These are phyloP conservation scores for Boletus speciosus DNA, from an alignment of 768 basidiomycete genomes.

Conservation along the genomic window DNA sequence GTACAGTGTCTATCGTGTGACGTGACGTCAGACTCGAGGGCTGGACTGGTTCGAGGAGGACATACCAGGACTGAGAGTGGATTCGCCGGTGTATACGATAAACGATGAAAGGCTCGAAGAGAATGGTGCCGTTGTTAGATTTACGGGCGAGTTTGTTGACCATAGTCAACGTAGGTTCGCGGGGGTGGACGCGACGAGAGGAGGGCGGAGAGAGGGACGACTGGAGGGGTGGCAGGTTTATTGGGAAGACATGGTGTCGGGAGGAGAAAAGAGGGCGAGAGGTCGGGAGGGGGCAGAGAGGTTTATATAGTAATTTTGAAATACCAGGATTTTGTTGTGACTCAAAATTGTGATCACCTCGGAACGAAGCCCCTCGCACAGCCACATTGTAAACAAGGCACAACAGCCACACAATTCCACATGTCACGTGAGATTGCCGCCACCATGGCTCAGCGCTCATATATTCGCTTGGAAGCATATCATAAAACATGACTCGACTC, in stretches of 20 bases:
- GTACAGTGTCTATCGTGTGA: slow-evolving; percentile 20
- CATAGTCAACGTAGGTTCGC: slow-evolving; percentile 49
- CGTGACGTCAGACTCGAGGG: slow-evolving; percentile 1
- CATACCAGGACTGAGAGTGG: slow-evolving; percentile 17
- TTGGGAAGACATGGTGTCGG: slow-evolving; percentile 40
- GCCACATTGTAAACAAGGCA: slow-evolving; percentile 24
- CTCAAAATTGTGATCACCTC: slow-evolving; percentile 29
- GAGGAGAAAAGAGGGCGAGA: slow-evolving; percentile 22
- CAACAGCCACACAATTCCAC: slow-evolving; percentile 16
- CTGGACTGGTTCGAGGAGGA: neutral
- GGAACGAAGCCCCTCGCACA: slow-evolving; percentile 31
- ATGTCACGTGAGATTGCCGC: slow-evolving; percentile 26
- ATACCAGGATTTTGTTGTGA: slow-evolving; percentile 31
- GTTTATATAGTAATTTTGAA: slow-evolving; percentile 45
- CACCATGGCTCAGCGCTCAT: slow-evolving; percentile 8
- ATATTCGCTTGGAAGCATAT: slow-evolving; percentile 4
- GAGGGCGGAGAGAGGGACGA: slow-evolving; percentile 9
- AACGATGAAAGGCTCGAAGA: slow-evolving; percentile 85
- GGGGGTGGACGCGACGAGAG: slow-evolving; percentile 21
- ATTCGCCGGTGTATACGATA: slow-evolving; percentile 74
- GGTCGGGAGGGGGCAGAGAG: slow-evolving; percentile 21
- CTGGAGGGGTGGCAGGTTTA: slow-evolving; percentile 8
- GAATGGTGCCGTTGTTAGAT: slow-evolving; percentile 81
- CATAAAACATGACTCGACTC: neutral
- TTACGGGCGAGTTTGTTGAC: slow-evolving; percentile 79